Conservation (phyloP, 768 basidiomycete genomes). For the Amanita rimosa region DNA sequence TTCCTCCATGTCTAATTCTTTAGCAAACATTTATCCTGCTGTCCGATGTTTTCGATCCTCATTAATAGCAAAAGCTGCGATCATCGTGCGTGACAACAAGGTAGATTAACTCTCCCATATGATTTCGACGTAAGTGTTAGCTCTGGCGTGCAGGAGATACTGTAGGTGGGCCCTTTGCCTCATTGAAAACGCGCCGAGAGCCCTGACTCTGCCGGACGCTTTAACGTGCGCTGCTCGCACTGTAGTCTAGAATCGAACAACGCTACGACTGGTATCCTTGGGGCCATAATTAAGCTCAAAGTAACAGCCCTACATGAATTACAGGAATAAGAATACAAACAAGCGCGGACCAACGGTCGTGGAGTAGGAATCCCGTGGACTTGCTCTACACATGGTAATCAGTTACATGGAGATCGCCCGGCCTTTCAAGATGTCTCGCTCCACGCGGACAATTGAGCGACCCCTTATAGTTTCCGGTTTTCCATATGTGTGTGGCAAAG, state of each 20-base stretch:
- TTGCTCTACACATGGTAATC: slow-evolving; percentile 12
- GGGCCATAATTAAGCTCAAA: neutral
- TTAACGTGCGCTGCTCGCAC: neutral
- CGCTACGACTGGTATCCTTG: neutral
- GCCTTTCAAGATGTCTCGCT: slow-evolving; percentile 54
- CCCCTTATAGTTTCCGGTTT: slow-evolving; percentile 45
- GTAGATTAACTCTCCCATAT: neutral
- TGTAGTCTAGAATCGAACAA: neutral
- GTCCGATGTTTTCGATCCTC: slow-evolving; percentile 6
- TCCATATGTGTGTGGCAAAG: slow-evolving; percentile 37
- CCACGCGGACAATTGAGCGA: slow-evolving; percentile 50
- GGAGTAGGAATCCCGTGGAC: neutral
- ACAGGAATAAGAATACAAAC: slow-evolving; percentile 6
- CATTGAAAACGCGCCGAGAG: slow-evolving; percentile 4
- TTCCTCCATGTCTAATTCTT: neutral
- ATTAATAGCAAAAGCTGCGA: slow-evolving; percentile 19
- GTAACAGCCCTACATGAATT: neutral
- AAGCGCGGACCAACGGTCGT: neutral
- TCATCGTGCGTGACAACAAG: slow-evolving; percentile 20
- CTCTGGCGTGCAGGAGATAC: neutral
- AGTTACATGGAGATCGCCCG: slow-evolving; percentile 77
- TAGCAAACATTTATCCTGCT: neutral
- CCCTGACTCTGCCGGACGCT: neutral
- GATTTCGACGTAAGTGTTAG: neutral
- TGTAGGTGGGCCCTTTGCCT: neutral